phyloP scores from a whole-genome alignment of 2,329 filamentous ascomycete species.

The Ophiocordyceps camponoti-rufipedis region DNA sequence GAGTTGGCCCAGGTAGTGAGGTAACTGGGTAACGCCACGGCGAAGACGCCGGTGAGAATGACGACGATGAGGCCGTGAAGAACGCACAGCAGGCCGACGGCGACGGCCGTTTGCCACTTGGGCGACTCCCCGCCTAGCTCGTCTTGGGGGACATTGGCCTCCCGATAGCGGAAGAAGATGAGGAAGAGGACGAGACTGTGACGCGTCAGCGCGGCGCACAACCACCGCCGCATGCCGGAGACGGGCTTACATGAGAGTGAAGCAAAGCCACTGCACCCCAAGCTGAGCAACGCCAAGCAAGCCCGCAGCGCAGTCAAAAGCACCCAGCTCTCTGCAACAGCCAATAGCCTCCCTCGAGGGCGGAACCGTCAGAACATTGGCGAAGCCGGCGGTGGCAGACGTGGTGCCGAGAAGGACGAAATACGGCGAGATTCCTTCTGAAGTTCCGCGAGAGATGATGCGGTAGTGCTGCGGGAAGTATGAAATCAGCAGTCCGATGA shows the following conservation, averaged over 20 bases:
- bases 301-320: conserved; percentile 69
- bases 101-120: conserved; percentile 61
- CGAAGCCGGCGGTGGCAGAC: conserved; percentile 73
- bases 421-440: conserved; percentile 88
- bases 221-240: background rate
- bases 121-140: conserved; percentile 34
- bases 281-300: conserved; percentile 82
- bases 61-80: conserved; percentile 56
- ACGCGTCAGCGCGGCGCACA: background rate
- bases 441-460: conserved; percentile 70
- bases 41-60: conserved; percentile 50
- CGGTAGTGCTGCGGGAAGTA: conserved; percentile 91
- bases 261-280: conserved; percentile 80
- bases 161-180: conserved; percentile 67
- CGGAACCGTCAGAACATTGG: conserved; percentile 82
- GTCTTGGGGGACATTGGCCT: conserved; percentile 28
- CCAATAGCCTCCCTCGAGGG: conserved; percentile 64
- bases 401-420: conserved; percentile 90
- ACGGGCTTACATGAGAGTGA: conserved; percentile 64
- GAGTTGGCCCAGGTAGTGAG: conserved; percentile 70
- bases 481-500: conserved; percentile 76
- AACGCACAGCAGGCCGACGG: conserved; percentile 55
- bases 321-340: conserved; percentile 69
- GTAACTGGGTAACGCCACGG: conserved; percentile 39
- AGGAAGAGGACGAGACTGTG: conserved; percentile 77